Percentiles rank a stretch among this genome's conserved stretches.
Conservation (phyloP, 148 eudicot species). For the Rhododendron henanense region DNA sequence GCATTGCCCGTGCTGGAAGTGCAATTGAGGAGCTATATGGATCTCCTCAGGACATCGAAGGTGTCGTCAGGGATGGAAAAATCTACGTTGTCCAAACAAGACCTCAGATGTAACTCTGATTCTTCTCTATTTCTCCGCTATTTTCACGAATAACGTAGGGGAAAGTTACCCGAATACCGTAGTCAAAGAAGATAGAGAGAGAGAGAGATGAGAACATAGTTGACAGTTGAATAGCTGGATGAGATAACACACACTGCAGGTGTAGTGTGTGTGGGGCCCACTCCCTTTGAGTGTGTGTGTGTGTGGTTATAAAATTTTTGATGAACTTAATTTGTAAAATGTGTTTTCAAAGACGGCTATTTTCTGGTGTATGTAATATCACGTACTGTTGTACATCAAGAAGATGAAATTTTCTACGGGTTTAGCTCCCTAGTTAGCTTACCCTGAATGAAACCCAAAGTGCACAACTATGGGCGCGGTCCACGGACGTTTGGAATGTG, state of each 20-base stretch:
- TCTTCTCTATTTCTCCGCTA: background rate
- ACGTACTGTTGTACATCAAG: background rate
- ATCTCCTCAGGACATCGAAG: slow-evolving; percentile 96
- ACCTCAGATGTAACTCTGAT: slow-evolving; percentile 74
- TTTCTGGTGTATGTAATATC: background rate
- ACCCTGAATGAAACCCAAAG: background rate
- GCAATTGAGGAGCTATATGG: slow-evolving; percentile 91
- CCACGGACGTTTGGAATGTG: too few relatives aligned
- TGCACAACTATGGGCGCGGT: background rate
- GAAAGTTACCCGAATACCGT: background rate
- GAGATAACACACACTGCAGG: too few relatives aligned
- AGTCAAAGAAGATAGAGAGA: background rate
- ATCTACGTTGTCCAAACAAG: slow-evolving; percentile 93
- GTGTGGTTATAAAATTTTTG: too few relatives aligned
- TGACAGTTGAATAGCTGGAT: background rate
- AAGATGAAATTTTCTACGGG: background rate
- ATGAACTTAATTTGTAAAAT: background rate
- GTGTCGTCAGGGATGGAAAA: slow-evolving; percentile 87
- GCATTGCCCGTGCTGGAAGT: slow-evolving; percentile 76
- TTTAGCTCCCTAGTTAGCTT: background rate
- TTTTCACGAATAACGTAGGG: background rate
- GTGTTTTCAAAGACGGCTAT: background rate
- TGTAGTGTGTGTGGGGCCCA: too few relatives aligned
- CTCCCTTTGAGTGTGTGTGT: too few relatives aligned
- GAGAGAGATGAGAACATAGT: background rate